These are phyloP conservation scores for Venturia asperata DNA, from an alignment of 2,329 filamentous ascomycete species.

Conservation along the genomic window DNA sequence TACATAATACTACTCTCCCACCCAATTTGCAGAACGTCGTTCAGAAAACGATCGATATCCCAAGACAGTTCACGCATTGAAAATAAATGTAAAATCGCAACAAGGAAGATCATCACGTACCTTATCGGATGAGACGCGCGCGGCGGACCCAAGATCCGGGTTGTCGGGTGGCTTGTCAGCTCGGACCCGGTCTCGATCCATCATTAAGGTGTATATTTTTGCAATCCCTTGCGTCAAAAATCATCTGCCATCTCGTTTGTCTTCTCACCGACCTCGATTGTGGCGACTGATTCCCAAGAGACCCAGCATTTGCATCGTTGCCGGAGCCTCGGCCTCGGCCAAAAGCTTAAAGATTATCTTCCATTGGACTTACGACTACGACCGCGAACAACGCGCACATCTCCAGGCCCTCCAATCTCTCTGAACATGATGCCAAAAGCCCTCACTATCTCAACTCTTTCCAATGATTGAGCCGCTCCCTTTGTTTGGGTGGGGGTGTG, in stretches of 20 bases:
- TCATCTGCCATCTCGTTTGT: neutral
- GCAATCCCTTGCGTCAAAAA: constrained; percentile 4
- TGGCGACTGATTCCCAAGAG: neutral
- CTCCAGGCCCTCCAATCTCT: neutral
- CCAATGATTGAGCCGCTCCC: no score
- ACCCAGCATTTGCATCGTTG: neutral
- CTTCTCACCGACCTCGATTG: neutral
- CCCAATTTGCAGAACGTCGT: neutral
- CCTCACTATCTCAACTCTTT: no score
- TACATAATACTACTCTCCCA: neutral
- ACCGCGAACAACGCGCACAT: neutral
- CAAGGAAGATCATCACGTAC: neutral
- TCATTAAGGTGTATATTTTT: neutral
- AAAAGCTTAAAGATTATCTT: neutral
- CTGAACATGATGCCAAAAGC: no score
- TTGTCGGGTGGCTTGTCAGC: neutral
- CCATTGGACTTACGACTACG: neutral
- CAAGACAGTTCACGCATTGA: no score
- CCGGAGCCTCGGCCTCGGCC: neutral
- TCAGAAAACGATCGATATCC: neutral
- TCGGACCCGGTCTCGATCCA: neutral
- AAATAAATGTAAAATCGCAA: neutral
- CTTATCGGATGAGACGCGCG: neutral
- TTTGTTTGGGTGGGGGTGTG: no score
- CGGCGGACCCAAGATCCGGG: neutral